Conservation (phyloP, 345 rosid genomes). For the Tarenaya hassleriana region DNA sequence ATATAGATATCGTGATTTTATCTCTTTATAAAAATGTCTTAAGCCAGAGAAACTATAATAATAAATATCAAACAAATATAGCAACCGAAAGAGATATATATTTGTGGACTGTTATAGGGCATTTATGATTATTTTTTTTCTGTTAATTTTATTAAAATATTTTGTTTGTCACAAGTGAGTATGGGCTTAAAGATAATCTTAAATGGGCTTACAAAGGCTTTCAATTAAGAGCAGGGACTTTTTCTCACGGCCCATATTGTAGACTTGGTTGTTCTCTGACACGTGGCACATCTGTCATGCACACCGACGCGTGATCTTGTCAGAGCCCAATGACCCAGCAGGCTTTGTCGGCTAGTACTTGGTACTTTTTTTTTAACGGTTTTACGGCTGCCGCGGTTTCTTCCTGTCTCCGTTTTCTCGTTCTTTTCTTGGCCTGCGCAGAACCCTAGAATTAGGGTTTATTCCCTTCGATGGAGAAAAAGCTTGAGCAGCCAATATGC, state of each 20-base stretch:
- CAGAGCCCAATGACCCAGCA: background rate
- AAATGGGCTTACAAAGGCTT: background rate
- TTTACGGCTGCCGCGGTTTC: too few species aligned
- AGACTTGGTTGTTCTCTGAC: background rate
- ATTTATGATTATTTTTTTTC: too few species aligned
- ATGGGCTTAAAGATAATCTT: background rate
- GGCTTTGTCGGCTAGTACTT: background rate
- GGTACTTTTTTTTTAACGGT: too few species aligned
- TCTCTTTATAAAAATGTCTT: too few species aligned
- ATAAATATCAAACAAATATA: too few species aligned
- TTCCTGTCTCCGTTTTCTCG: background rate
- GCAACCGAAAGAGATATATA: too few species aligned
- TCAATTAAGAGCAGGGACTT: background rate
- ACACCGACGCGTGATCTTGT: constrained; percentile 5
- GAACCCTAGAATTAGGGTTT: constrained; percentile 15
- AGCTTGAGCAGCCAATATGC: constrained; percentile 42
- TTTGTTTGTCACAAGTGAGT: background rate
- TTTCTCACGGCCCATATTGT: constrained; percentile 1
- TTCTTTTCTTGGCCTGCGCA: constrained; percentile 1
- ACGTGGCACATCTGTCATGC: too few species aligned
- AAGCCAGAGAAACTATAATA: too few species aligned
- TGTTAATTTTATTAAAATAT: too few species aligned
- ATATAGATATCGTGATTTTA: too few species aligned
- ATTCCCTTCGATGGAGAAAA: constrained; percentile 34
- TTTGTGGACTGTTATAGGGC: too few species aligned